Base-by-base conservation (phyloP, 2,329 filamentous ascomycete species). In the Podosphaera aphanis region DNA sequence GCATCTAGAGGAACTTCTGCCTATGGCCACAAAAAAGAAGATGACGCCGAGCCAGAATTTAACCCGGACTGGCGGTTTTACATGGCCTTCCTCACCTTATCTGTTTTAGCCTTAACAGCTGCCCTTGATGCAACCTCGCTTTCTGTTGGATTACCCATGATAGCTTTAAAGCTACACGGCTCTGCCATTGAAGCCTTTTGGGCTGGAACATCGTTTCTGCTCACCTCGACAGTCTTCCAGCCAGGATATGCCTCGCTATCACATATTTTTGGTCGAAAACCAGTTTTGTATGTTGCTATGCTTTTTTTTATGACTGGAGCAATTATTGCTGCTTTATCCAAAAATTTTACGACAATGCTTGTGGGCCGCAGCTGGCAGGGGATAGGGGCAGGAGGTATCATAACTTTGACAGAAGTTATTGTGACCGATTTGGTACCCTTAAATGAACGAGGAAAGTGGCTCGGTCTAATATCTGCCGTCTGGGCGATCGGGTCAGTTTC, bases 151-250 rank as follows among this genome's bases (percentile, higher is more conserved):
- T 59, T 79, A 23, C 69, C 64, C 2, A 65, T 64, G 31, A 70
- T 74, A 48, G 64, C 38, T 64, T 23, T n/a, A 6, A 37, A 16
- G n/a, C 20, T 40, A 2, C 43, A 38, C 20, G 44, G 44, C 27
- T 39, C 64, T 0, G 70, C 69, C 2, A 66, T 74, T 31, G 65
- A 80, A 59, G 73, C 74, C 0, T 82, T 81, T 53, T 83, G 77
- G 79, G 69, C 74, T 13, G 78, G 77, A 2, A 82, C 77, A 3
- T 73, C 73, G n/a, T 83, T 79, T 51, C 63, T 83, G 3, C 66
- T 83, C 4, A 71, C 74, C 2, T 74, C 71, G 46, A 74, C 77
- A 0, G 69, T 75, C 31, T 65, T 72, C 36, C 69, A 75, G 52
- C 73, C 71, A 33, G 59, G 60, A 50, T 56, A 59, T 56, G 50